Base-by-base conservation (phyloP, 108 stramenopile species). In the Pseudonitzschia delicatissima region DNA sequence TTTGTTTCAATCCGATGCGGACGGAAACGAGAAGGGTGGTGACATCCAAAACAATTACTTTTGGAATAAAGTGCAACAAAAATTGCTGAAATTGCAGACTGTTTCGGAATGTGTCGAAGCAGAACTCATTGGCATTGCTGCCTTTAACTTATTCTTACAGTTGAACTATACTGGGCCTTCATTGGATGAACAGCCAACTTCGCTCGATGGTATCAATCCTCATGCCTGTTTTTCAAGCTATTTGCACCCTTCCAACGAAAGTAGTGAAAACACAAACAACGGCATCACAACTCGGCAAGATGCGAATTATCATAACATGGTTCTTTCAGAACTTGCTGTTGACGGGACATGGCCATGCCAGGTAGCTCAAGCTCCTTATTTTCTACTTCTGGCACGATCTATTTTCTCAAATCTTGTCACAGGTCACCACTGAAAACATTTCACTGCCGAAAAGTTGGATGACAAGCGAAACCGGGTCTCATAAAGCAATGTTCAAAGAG, bases 91-190 rank as follows among this genome's bases (percentile, higher is more conserved):
- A 55, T 57, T 67, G 57, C 39, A 64, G 28, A 53, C 61, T 20
- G 36, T 77, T 27, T 33, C 61, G 11, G 75, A 80, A 21, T 77
- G 77, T 45, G 59, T 85, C 4, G 82, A 87, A 55, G 69, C 82
- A 31, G 87, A 92, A 66, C 42, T 87, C 13, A 18, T 91, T 29
- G 87, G 68, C 7, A 63, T 89, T 66, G 89, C 92, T 4, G 82
- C 92, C 44, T 78, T 94, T 50, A 89, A 94, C 67, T 62, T 94
- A 25, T 94, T 88, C 68, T 67, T 89, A 37, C 93, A 94, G 65
- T 62, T 85, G 50, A 94, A 94, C 60, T 94, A 94, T 72, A 91
- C 88, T 29, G 90, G 93, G 4, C 89, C 89, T 8, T 74, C 86
- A 3, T 69, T 89, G 45, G 52, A 61, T 27, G 13, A 28, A 27